Evolutionary conservation across 371 early-diverging fungal genomes (phyloP), one percentile per base, ranked within the genome.

Genomic region (Mortierella sp.): DNA sequence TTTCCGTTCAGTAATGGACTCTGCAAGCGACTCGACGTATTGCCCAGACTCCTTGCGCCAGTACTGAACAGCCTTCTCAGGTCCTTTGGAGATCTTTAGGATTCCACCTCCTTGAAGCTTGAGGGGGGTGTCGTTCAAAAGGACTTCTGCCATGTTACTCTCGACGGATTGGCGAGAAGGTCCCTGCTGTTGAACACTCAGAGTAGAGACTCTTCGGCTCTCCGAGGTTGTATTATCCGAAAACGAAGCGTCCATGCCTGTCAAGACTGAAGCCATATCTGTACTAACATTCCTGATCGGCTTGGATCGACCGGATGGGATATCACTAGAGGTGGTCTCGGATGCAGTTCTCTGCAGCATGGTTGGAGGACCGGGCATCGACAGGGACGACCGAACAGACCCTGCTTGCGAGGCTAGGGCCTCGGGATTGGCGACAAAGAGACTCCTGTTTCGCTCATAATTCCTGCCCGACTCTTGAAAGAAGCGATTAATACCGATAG

Each of bases 381-480:
- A 84, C 4, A 82, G 6, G 16, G 82, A 82, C 21, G 86, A 86
- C 28, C 78, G 50, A 11, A 82, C 26, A 31, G 82, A 82, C 26
- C 75, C 78, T 19, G 80, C 72, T 28, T 75, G 77, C 10, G 86
- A 86, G 1, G 48, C 74, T 76, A 82, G 55, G 5, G 80, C 80
- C 63, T 86, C 86, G 3, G 86, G 86, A 31, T 86, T 86, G 38
- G 86, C 86, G 2, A 86, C 80, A 76, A 86, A 86, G 13, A 86
- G 58, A 47, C 73, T 86, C 54, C 86, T 70, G 26, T 80, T 81
- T 58, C 76, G 79, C 6, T 82, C 78, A 58, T 86, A 80, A 48
- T 79, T 80, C 14, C 74, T 80, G n/a, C 82, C 78, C 16, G 86
- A 86, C 44, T 86, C 86, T 38, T 86, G 79, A 50, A 86, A 86